Base-by-base conservation (phyloP, 257 asterid genomes). In the Dorcoceras hygrometricum region DNA sequence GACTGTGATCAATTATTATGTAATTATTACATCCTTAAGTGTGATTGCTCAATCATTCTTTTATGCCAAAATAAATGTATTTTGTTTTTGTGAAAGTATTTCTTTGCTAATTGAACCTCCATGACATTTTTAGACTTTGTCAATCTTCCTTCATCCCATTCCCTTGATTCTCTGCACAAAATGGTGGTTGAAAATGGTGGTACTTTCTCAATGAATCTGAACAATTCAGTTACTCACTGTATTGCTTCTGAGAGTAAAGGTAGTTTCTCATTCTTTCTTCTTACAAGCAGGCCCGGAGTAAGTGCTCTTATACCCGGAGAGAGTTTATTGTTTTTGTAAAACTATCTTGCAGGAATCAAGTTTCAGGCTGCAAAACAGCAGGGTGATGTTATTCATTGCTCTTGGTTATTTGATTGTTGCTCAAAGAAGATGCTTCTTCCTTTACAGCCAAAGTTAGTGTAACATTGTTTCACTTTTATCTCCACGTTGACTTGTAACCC, bases 141-240 rank as follows among this genome's bases (percentile, higher is more conserved):
- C 56, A 93, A 90, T 74, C 75, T 88, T 62, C 95, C 99, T 53
- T 71, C 89, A 31, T 77, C 88, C 27, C 85, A 80, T 70, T 77
- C 96, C 69, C 81, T 86, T 62, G 93, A 90, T 72, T 76, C 88
- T 78, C 69, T 90, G 81, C 97, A 90, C 86, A 93, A 93, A 79
- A 78, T 83, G 92, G 95, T 90, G 79, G 99, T 79, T 28, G 96
- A 85, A 78, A 83, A 93, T 79, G 96, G 99, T 10, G 99, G 97
- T 68, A 20, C 87, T 57, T 93, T 93, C 84, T 93, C 99, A 48
- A 93, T 93, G 99, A 93, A 93, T 87, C 80, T 88, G 77, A 90
- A 93, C 75, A 82, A 80, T 76, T 79, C 95, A 6, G 99, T 90
- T 75, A 90, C 99, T 68, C 95, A 90, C 70, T 82, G 89, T 76